These are phyloP conservation scores for Trebouxia sp. DNA, from an alignment of 139 green algal genomes.

Conservation along the genomic window DNA sequence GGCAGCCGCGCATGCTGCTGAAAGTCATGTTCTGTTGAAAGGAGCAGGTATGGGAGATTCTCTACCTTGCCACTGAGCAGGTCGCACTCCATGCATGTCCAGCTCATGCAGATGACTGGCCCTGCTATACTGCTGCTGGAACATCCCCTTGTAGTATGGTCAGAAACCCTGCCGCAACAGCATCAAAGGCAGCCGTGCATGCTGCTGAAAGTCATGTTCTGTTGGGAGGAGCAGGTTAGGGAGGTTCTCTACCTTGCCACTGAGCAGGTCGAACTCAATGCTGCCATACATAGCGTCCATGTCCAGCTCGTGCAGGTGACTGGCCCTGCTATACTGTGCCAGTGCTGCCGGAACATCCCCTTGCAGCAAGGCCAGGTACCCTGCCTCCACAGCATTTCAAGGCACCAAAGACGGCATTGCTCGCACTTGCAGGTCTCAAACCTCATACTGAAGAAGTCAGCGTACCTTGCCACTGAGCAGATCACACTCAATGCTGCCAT, in stretches of 20 bases:
- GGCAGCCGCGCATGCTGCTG: no score
- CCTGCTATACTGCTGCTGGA: slow-evolving; percentile 47
- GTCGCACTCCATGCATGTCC: no score
- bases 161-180: slow-evolving; percentile 51
- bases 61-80: slow-evolving; percentile 34
- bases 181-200: slow-evolving; percentile 47
- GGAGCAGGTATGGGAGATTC: no score
- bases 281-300: slow-evolving; percentile 54
- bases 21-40: no score
- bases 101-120: slow-evolving; percentile 54
- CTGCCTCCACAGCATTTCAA: slow-evolving; percentile 49
- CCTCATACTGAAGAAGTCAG: not conserved
- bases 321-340: slow-evolving; percentile 49
- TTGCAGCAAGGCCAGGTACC: slow-evolving; percentile 49
- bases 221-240: no score
- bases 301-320: slow-evolving; percentile 65
- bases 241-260: slow-evolving; percentile 39
- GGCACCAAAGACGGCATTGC: no score
- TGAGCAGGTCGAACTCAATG: slow-evolving; percentile 53
- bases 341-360: slow-evolving; percentile 51
- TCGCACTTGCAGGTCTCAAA: no score
- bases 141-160: slow-evolving; percentile 56
- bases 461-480: slow-evolving; percentile 40
- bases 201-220: no score
- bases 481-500: slow-evolving; percentile 54